Evolutionary conservation across 2,329 filamentous ascomycete genomes (phyloP), one percentile per base, ranked within the genome.

Genomic region (Exophiala phaeomuriformis): DNA sequence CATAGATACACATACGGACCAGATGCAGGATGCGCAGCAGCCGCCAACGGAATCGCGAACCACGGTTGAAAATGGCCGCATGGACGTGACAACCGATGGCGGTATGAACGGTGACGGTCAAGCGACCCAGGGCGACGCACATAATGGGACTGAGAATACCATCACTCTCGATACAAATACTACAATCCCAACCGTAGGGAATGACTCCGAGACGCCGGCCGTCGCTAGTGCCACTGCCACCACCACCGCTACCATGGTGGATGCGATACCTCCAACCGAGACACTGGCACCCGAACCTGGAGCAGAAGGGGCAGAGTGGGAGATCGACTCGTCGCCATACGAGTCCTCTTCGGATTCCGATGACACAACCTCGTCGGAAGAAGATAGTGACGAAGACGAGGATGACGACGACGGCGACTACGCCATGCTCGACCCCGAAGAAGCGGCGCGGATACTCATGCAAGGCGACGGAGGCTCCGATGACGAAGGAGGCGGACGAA

Each of bases 381-480:
- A 61, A 32, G 61, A 64, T 10, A 58, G 57, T 42, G 60, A 61
- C 46, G 56, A 62, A 29, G 59, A 61, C 46, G 56, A 62, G 27
- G 59, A 58, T 50, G 73, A 45, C 42, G 39, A 71, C 31, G 76
- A 76, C 35, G 77, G 76, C 55, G 80, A 80, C 31, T 89, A 89
- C 63, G 80, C 86, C 49, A 77, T 90, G 40, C 75, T 96, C 1
- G 84, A 84, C 50, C 81, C 90, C 1, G 88, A 90, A 64, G 90
- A 95, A 67, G 85, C 88, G 53, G 89, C 88, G 0, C 84, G 85
- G 33, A 82, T 95, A 46, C 75, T 97, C 27, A 94, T 97, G 88
- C 80, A 85, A 58, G 86, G 81, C 41, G 90, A 91, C 59, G 83
- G 78, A 32, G 87, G 83, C 1, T 90, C 86, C 1, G 90, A 93